phyloP scores from a whole-genome alignment of 805 yeast species.

The Jamesozyma gamospora region DNA sequence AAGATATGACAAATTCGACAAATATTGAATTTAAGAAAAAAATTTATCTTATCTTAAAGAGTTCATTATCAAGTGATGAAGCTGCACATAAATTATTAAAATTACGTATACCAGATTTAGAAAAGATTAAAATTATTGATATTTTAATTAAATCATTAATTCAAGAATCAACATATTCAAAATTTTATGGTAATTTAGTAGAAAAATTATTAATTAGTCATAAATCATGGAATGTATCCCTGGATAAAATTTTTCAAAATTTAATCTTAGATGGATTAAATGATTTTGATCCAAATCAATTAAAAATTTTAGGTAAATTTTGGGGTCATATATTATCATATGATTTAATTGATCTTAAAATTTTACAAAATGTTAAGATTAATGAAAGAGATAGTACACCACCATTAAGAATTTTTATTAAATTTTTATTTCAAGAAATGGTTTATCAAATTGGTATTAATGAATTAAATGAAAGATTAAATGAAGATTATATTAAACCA shows the following conservation, averaged over 20 bases:
- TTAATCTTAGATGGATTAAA: slow-evolving; percentile 44
- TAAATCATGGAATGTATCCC: slow-evolving; percentile 47
- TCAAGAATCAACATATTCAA: slow-evolving; percentile 79
- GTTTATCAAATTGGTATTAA: slow-evolving; percentile 63
- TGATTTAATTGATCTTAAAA: slow-evolving; percentile 57
- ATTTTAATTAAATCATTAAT: slow-evolving; percentile 73
- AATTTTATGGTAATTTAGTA: slow-evolving; percentile 70
- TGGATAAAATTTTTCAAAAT: slow-evolving; percentile 40
- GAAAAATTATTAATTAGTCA: slow-evolving; percentile 49
- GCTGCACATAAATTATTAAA: slow-evolving; percentile 77
- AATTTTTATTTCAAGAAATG: slow-evolving; percentile 70
- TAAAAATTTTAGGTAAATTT: slow-evolving; percentile 71
- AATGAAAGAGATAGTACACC: slow-evolving; percentile 71
- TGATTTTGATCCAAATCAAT: slow-evolving; percentile 57
- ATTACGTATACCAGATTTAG: slow-evolving; percentile 33
- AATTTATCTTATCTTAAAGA: slow-evolving; percentile 75
- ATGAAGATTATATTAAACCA: slow-evolving; percentile 43
- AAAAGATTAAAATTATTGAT: slow-evolving; percentile 50
- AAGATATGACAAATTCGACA: slow-evolving; percentile 62
- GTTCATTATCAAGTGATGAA: slow-evolving; percentile 86
- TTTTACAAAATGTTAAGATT: slow-evolving; percentile 44
- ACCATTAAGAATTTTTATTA: slow-evolving; percentile 68
- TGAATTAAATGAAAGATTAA: slow-evolving; percentile 39
- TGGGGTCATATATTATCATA: slow-evolving; percentile 78
- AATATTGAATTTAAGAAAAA: slow-evolving; percentile 58